These are phyloP conservation scores for Globisporangium abappressorium DNA, from an alignment of 352 stramenopile genomes.

Conservation along the genomic window DNA sequence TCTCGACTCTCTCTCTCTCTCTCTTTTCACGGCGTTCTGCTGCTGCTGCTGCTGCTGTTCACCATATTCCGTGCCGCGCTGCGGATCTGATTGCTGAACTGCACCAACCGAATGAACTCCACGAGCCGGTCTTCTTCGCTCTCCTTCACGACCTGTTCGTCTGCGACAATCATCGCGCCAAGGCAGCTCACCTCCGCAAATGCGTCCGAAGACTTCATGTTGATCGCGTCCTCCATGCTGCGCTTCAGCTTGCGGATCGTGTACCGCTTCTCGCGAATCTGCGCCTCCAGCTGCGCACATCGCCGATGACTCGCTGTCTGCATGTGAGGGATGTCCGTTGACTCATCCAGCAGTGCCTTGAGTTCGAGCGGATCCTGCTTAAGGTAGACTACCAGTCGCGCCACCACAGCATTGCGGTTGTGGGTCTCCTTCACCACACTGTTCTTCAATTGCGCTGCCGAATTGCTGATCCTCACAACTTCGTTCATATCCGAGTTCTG, in stretches of 20 bases:
- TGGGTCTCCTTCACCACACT: conserved; percentile 25
- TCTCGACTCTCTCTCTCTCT: not conserved
- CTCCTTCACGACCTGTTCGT: conserved; percentile 36
- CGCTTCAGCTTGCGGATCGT: conserved; percentile 35
- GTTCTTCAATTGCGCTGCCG: conserved; percentile 9
- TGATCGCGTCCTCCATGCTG: conserved; percentile 62
- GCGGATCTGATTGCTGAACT: conserved; percentile 57
- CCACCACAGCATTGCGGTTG: conserved; percentile 47
- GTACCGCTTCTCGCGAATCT: conserved; percentile 34
- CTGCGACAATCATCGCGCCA: conserved; percentile 36
- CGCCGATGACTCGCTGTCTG: conserved; percentile 47
- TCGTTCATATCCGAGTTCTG: conserved; percentile 34
- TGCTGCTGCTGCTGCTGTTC: not conserved
- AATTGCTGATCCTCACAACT: conserved; percentile 22
- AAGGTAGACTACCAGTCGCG: conserved; percentile 40
- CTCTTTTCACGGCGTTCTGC: not conserved
- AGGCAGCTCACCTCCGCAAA: conserved; percentile 57
- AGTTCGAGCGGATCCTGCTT: conserved; percentile 39
- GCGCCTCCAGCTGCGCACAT: conserved; percentile 38
- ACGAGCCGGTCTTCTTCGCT: conserved; percentile 46
- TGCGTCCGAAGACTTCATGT: conserved; percentile 41
- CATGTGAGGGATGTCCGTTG: conserved; percentile 41
- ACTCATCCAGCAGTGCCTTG: conserved; percentile 30
- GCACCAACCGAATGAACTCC: conserved; percentile 42
- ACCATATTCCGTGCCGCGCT: conserved; percentile 32